These are phyloP conservation scores for Stachybotrys chlorohalonatus DNA, from an alignment of 2,329 filamentous ascomycete species.

Conservation along the genomic window DNA sequence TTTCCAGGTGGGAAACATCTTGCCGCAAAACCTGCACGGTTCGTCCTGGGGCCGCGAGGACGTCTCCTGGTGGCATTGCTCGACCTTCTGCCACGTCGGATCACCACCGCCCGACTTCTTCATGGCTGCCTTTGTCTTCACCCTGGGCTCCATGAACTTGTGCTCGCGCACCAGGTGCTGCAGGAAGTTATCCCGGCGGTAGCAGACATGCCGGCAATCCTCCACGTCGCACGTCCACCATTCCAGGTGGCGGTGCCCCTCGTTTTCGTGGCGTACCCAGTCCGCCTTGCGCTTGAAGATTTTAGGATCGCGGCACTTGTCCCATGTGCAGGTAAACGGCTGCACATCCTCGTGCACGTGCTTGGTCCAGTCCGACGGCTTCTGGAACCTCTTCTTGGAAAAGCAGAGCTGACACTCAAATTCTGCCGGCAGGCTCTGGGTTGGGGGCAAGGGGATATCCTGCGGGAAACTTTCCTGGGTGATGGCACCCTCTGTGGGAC, in stretches of 20 bases:
- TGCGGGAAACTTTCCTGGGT: constrained; percentile 66
- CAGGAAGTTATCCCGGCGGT: constrained; percentile 83
- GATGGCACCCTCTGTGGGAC: constrained; percentile 59
- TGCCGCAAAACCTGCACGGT: constrained; percentile 80
- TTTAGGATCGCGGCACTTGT: constrained; percentile 72
- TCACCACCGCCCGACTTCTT: constrained; percentile 51
- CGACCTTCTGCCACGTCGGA: constrained; percentile 67
- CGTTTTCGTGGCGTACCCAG: constrained; percentile 91
- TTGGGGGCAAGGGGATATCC: constrained; percentile 76
- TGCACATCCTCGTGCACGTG: constrained; percentile 91
- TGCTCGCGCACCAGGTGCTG: constrained; percentile 90
- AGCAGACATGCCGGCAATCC: constrained; percentile 76
- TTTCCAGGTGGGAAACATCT: constrained; percentile 76
- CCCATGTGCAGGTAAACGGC: constrained; percentile 88
- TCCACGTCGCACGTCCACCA: constrained; percentile 82
- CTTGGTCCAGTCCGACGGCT: constrained; percentile 95
- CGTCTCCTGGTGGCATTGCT: constrained; percentile 67
- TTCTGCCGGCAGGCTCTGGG: constrained; percentile 67
- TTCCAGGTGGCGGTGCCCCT: constrained; percentile 80
- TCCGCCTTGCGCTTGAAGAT: constrained; percentile 94
- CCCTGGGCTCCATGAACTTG: constrained; percentile 73
- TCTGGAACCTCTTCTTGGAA: constrained; percentile 73
- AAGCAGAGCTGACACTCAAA: constrained; percentile 90
- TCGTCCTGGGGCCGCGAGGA: constrained; percentile 58
- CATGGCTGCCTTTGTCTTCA: constrained; percentile 62